These are phyloP conservation scores for Penicillium sp. DNA, from an alignment of 2,329 filamentous ascomycete genomes.

Conservation along the genomic window DNA sequence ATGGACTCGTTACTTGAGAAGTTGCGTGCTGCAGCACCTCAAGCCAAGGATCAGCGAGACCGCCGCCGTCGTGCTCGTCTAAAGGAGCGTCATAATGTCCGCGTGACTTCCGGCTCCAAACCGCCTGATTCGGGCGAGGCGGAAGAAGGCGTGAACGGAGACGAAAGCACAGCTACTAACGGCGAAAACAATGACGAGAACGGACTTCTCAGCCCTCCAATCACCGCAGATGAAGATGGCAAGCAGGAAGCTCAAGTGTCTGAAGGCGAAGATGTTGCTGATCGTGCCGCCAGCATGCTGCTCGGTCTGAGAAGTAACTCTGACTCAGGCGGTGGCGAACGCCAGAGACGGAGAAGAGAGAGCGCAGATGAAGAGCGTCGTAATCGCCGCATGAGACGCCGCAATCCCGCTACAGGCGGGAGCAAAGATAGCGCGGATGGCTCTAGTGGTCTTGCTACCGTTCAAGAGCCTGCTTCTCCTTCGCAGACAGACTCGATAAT, in stretches of 20 bases:
- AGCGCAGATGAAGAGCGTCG: conserved; percentile 71
- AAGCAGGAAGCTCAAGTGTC: conserved; percentile 33
- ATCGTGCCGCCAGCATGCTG: conserved; percentile 71
- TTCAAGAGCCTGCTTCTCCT: conserved; percentile 28
- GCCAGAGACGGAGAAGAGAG: conserved; percentile 58
- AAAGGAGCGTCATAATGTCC: conserved; percentile 82
- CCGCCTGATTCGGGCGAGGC: conserved; percentile 57
- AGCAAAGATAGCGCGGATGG: conserved; percentile 34
- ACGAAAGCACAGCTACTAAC: conserved; percentile 24
- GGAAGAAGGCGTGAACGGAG: conserved; percentile 53
- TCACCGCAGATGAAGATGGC: conserved; percentile 29
- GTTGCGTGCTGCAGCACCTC: conserved; percentile 80
- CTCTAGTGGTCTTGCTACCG: conserved; percentile 19
- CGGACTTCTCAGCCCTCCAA: conserved; percentile 45
- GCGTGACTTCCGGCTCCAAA: conserved; percentile 78
- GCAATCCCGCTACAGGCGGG: conserved; percentile 43
- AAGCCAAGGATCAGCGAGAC: conserved; percentile 80
- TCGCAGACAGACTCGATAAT: conserved; percentile 17
- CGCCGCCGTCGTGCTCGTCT: conserved; percentile 75
- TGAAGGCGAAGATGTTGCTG: conserved; percentile 66
- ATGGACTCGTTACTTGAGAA: conserved; percentile 97
- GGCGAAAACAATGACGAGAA: conserved; percentile 35
- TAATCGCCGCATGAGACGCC: conserved; percentile 56
- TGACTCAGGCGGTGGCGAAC: conserved; percentile 49
- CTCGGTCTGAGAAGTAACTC: conserved; percentile 66